A percentile compares a stretch with the other conserved stretches of the same genome.
Conservation (phyloP, 2,329 filamentous ascomycete species). For the Sporothrix luriei region DNA sequence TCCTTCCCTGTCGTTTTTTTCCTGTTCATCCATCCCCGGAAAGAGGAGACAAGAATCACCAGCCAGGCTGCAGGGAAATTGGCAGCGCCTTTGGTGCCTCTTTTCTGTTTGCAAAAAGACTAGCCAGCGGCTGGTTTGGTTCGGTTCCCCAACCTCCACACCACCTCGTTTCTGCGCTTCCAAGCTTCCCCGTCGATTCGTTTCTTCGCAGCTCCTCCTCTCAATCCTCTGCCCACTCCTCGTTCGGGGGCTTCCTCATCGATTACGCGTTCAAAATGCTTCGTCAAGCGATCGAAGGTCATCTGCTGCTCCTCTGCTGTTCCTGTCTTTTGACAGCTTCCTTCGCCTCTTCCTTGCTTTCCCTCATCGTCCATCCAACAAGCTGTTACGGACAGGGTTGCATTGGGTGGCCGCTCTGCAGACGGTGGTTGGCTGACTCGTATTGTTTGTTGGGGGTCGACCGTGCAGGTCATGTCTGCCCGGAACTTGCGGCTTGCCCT, state of each 20-base stretch:
- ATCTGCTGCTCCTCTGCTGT: neutral
- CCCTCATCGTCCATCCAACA: neutral
- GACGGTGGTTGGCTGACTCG: slow-evolving; percentile 15
- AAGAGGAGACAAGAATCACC: neutral
- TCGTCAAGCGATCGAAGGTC: neutral
- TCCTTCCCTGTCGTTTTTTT: neutral
- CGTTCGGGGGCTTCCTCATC: neutral
- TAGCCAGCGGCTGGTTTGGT: slow-evolving; percentile 15
- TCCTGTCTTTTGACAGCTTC: neutral
- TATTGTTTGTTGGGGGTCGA: neutral
- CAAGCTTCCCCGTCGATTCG: no score
- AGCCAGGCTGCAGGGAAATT: slow-evolving; percentile 9
- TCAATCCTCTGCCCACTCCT: neutral
- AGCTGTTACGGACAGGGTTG: slow-evolving; percentile 2
- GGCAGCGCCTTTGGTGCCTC: neutral
- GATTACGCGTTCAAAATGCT: no score
- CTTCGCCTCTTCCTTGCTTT: neutral
- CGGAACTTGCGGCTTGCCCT: neutral
- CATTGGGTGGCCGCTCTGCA: neutral
- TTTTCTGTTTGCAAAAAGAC: neutral
- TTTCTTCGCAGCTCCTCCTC: neutral
- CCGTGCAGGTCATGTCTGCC: neutral
- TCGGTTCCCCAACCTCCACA: neutral
- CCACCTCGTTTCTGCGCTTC: neutral
- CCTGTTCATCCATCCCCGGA: neutral